Base-by-base conservation (phyloP, 306 rosid genomes). In the Boehmeria nivea region DNA sequence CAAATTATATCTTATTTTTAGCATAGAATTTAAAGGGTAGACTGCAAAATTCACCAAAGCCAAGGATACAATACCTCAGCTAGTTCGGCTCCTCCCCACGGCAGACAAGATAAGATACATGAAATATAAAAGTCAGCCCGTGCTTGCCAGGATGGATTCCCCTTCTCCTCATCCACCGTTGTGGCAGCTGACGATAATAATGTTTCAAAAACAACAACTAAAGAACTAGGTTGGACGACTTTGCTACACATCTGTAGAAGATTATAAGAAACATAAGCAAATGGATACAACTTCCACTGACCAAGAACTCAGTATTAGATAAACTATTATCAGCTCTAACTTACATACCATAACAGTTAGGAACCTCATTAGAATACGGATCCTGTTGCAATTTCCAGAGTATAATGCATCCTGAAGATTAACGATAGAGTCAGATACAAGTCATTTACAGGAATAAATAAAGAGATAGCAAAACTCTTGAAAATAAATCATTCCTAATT, bases 31-130 rank as follows among this genome's bases (percentile, higher is more conserved):
- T 31, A 28, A 28, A 28, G 36, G 36, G 9, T 31, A 31, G 9
- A 36, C 26, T 16, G 12, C 12, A 17, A 66, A 3, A 23, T 24
- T 23, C 54, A 44, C 49, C 24, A 2, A 7, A 36, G 46, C 48
- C 21, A 26, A 28, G 39, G 65, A 27, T 17, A 46, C 44, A 57
- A 56, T 84, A 91, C 99, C 99, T 91, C 99, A 55, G 20, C 17
- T 66, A 91, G 89, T 73, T 91, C 99, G 24, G 96, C 96, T 73
- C 93, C 99, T 38, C 99, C 99, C 96, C 99, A 91, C 3, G 99
- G 96, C 48, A 91, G 94, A 80, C 87, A 91, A 24, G 99, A 85
- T 47, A 91, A 75, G 66, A 91, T 77, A 73, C 99, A 91, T 62
- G 78, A 69, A 20, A 91, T 83, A 72, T 87, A 91, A 69, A 91